Base-by-base conservation (phyloP, 2,329 filamentous ascomycete species). In the Claviceps maximensis region DNA sequence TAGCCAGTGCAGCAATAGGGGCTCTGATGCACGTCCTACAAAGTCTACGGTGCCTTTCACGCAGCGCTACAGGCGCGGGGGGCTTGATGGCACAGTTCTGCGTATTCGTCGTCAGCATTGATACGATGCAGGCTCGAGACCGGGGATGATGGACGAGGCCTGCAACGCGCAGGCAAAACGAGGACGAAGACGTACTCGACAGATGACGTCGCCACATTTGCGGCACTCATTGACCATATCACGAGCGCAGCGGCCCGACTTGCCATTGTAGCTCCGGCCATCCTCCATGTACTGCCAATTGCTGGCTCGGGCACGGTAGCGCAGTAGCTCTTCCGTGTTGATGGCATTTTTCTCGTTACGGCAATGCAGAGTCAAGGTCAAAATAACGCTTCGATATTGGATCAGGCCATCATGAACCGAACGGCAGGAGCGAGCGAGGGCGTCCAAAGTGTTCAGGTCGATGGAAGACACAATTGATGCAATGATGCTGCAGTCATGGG, bases 11-110 rank as follows among this genome's bases (percentile, higher is more conserved):
- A 13, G 76, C 70, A 23, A 95, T 72, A 0, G 89, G 87, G 1
- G 83, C 83, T 56, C 82, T 83, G 31, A 81, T 77, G 65, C 91
- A 96, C 10, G 81, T 76, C 8, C 76, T 75, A 65, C 91, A 96
- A 3, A 96, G 77, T 23, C 91, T 80, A 49, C 91, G 86, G 65
- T 94, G 85, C 41, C 91, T 83, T 56, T 84, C 80, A 44, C 80
- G 82, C 40, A 95, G 75, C 23, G 81, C 75, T 33, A 76, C 72
- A 1, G 77, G 74, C 2, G 84, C 80, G 0, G 88, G 89, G 0
- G 86, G 82, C 68, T 96, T 95, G 62, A 88, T 85, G 6, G 84
- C 84, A 68, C 91, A 97, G 61, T 97, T 97, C 89, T 95, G 66
- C 51, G 7, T 23, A 38, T 6, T 38, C 21, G 17, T n/a, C 36